Evolutionary conservation across 2,329 filamentous ascomycete genomes (phyloP), one percentile per base, ranked within the genome.

Genomic region (Ambrosiella cleistominuta): DNA sequence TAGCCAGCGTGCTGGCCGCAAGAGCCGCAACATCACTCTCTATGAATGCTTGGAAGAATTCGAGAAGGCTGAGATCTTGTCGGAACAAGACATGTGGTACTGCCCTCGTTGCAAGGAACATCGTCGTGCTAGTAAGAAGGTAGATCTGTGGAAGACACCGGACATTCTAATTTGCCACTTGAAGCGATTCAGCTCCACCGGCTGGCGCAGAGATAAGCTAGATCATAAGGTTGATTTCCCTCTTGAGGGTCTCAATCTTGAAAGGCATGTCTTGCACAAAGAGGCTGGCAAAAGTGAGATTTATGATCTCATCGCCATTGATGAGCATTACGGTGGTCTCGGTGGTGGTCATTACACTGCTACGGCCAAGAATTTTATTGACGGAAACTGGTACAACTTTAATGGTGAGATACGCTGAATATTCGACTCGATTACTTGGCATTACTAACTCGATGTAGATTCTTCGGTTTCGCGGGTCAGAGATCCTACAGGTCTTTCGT

Each of bases 331-430:
- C 68, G 93, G 93, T 61, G 88, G 89, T 37, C 79, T 98, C 42
- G 89, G 89, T 61, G 93, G 93, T 47, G 93, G 93, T 0, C 93
- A 98, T 70, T 98, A 98, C 72, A 97, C 90, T 17, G 93, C 93
- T 36, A 90, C 83, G 69, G 90, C 89, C 44, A 90, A 88, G 73
- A 97, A 95, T 68, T 96, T 95, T 70, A 76, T 86, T 61, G 88
- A 95, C 66, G 79, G 79, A 59, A 76, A 86, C 68, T 98, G 93
- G 93, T 96, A 96, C 69, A 87, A 94, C 64, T 97, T 94, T 69
- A 97, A 98, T 69, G 91, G 90, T 93, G 75, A 70, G 83, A 71
- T 11, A 52, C 3, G 7, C 7, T 7, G 17, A 27, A 11, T 40
- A 11, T 3, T 7, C n/a, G 19, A 15, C 0, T 15, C 5, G 13